phyloP scores from a whole-genome alignment of 768 basidiomycete species.

The Botryobasidium botryosum region DNA sequence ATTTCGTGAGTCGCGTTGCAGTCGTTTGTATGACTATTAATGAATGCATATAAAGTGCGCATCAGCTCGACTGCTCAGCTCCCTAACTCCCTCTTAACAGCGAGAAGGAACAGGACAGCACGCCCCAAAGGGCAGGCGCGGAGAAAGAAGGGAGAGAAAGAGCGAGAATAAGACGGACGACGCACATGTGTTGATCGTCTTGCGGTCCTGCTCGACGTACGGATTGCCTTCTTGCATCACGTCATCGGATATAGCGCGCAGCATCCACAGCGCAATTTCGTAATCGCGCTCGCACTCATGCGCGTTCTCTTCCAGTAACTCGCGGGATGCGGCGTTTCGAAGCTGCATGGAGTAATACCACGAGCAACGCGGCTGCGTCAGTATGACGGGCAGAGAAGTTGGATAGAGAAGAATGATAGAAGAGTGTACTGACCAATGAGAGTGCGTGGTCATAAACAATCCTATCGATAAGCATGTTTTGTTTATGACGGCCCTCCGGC shows the following conservation, averaged over 20 bases:
- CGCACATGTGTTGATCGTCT: slow-evolving; percentile 25
- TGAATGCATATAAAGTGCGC: no score
- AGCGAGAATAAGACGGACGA: not conserved
- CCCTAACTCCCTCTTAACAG: no score
- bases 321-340: slow-evolving; percentile 80
- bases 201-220: slow-evolving; percentile 67
- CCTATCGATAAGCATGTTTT: slow-evolving; percentile 80
- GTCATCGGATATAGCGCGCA: slow-evolving; percentile 85
- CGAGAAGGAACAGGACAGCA: no score
- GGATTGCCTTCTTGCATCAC: slow-evolving; percentile 66
- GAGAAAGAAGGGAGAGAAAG: not conserved
- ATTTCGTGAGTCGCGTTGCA: no score
- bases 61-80: no score
- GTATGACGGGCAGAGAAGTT: slow-evolving; percentile 1
- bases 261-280: slow-evolving; percentile 86
- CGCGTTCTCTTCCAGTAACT: slow-evolving; percentile 59
- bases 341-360: slow-evolving; percentile 61
- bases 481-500: slow-evolving; percentile 51
- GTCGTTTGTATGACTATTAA: no score
- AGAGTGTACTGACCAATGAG: slow-evolving; percentile 41
- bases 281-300: slow-evolving; percentile 87
- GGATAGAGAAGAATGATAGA: not conserved
- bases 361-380: no score
- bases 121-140: no score
- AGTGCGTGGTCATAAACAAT: slow-evolving; percentile 87